A percentile compares a stretch with the other conserved stretches of the same genome.
Conservation (phyloP, 2,329 filamentous ascomycete species). For the Epicoccum sorghinum region DNA sequence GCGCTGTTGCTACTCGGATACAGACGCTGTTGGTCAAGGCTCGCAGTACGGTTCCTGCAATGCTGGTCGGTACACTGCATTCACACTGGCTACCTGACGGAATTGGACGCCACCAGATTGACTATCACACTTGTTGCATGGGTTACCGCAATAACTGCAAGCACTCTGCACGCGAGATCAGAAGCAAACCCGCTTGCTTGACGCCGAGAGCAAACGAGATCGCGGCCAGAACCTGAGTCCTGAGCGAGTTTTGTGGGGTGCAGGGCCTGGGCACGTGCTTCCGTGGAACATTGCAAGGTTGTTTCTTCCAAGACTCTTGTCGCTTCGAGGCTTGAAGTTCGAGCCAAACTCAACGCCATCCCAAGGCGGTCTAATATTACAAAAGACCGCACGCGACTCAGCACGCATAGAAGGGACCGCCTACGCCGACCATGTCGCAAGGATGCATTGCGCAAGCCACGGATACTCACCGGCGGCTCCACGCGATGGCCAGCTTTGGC, state of each 20-base stretch:
- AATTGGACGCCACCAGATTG: no score
- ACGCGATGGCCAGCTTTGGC: not conserved
- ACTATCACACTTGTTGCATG: no score
- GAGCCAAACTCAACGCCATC: not conserved
- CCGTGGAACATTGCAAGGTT: no score
- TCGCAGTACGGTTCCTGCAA: no score
- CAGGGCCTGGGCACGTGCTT: not conserved
- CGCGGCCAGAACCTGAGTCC: not conserved
- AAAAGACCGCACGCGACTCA: slow-evolving; percentile 3
- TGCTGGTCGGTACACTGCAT: no score
- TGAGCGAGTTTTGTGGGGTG: not conserved
- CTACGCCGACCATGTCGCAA: not conserved
- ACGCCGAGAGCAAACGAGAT: not conserved
- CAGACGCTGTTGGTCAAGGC: no score
- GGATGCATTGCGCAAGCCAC: not conserved
- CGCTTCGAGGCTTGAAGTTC: not conserved
- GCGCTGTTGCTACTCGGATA: no score
- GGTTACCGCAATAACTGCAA: no score
- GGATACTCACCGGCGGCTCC: not conserved
- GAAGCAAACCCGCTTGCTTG: not conserved
- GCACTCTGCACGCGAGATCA: no score
- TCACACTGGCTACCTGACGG: no score
- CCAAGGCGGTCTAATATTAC: not conserved
- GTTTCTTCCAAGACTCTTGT: no score
- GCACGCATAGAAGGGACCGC: not conserved